Conservation (phyloP, 495 filamentous ascomycete species). For the Aspergillus bertholletiae region DNA sequence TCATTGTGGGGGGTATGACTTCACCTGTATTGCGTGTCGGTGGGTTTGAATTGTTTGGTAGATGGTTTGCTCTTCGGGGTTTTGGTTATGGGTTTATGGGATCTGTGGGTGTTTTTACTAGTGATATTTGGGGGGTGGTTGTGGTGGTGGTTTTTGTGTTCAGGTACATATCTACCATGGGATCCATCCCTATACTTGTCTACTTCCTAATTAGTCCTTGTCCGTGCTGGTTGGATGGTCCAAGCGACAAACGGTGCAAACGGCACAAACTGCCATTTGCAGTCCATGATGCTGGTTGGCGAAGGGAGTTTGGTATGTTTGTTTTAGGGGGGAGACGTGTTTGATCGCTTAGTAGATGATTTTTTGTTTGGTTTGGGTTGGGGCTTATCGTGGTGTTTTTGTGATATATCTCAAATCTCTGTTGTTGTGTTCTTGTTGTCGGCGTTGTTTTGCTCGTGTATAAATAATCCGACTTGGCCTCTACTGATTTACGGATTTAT, state of each 20-base stretch:
- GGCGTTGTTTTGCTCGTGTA: no score
- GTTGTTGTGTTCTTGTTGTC: no score
- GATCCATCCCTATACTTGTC: no score
- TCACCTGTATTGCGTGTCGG: slow-evolving; percentile 14
- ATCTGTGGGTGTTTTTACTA: no score
- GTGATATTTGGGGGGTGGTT: no score
- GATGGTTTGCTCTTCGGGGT: no score
- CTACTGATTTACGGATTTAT: no score
- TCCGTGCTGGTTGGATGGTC: no score
- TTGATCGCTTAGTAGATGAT: neutral
- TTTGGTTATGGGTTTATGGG: neutral
- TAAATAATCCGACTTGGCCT: no score
- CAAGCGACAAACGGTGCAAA: slow-evolving; percentile 9
- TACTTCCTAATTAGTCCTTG: no score
- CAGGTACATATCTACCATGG: neutral
- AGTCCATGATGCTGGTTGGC: no score
- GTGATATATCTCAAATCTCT: no score
- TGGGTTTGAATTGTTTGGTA: neutral
- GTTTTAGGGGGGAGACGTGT: neutral
- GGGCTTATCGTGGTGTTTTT: neutral
- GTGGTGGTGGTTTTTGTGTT: neutral
- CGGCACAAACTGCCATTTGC: neutral
- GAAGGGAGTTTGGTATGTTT: neutral
- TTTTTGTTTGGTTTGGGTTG: neutral
- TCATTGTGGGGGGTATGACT: slow-evolving; percentile 36